Conservation (phyloP, 75 land plant genomes). For the Gnetum montanum region DNA sequence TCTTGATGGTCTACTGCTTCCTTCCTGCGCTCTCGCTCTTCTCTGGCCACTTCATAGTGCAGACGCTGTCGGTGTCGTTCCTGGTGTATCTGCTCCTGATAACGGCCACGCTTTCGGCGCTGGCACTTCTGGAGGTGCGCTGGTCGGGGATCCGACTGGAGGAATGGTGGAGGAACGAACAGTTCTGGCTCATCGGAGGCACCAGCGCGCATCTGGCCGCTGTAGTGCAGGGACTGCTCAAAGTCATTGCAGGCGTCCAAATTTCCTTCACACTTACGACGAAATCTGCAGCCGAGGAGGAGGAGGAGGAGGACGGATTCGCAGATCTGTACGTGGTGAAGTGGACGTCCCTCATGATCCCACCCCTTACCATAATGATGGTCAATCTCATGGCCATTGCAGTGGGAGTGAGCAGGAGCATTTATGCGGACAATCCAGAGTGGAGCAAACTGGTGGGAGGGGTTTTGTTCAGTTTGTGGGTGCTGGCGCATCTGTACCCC, state of each 20-base stretch:
- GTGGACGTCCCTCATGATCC: slow-evolving; percentile 50
- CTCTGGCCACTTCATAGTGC: slow-evolving; percentile 43
- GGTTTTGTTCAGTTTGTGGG: slow-evolving; percentile 80
- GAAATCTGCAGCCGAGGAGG: slow-evolving; percentile 42
- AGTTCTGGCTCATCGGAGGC: slow-evolving; percentile 66
- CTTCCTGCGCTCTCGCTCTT: slow-evolving; percentile 32
- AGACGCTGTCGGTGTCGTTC: slow-evolving; percentile 39
- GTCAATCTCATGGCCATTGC: slow-evolving; percentile 46
- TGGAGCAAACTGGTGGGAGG: slow-evolving; percentile 67
- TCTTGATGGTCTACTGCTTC: slow-evolving; percentile 31
- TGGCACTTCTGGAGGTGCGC: slow-evolving; percentile 36
- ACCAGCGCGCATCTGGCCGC: slow-evolving; percentile 59
- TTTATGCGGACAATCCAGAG: slow-evolving; percentile 45
- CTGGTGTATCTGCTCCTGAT: slow-evolving; percentile 27
- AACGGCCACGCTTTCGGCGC: slow-evolving; percentile 27
- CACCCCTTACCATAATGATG: slow-evolving; percentile 45
- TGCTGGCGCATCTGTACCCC: slow-evolving; percentile 62
- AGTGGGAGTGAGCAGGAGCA: slow-evolving; percentile 39
- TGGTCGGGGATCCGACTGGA: slow-evolving; percentile 49
- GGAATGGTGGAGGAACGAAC: slow-evolving; percentile 59
- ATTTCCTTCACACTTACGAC: slow-evolving; percentile 57
- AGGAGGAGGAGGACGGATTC: slow-evolving; percentile 35
- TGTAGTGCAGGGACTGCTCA: slow-evolving; percentile 42
- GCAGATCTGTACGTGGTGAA: slow-evolving; percentile 50
- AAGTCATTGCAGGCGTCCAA: slow-evolving; percentile 47